These are phyloP conservation scores for Penstemon newberryi DNA, from an alignment of 257 asterid species.

Conservation along the genomic window DNA sequence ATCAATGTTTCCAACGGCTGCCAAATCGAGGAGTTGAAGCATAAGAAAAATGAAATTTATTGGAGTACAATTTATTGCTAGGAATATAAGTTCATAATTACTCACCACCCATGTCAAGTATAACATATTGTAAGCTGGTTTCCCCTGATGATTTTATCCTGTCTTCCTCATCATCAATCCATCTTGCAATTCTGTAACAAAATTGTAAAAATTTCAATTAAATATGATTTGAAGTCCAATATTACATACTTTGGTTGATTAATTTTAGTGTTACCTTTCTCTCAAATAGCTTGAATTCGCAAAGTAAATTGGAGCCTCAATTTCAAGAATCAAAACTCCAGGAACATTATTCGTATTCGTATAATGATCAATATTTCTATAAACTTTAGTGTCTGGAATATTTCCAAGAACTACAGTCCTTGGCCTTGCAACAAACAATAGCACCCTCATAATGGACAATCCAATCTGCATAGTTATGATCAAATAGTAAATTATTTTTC, in stretches of 20 bases:
- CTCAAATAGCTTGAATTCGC: slow-evolving; percentile 88
- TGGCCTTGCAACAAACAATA: slow-evolving; percentile 87
- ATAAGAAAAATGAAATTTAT: neutral
- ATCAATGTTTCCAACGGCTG: slow-evolving; percentile 96
- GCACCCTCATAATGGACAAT: slow-evolving; percentile 67
- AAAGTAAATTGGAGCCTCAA: slow-evolving; percentile 88
- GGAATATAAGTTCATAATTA: neutral
- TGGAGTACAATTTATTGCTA: too few species aligned
- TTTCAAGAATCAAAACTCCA: slow-evolving; percentile 76
- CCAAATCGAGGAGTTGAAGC: slow-evolving; percentile 7
- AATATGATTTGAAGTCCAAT: neutral
- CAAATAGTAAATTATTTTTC: neutral
- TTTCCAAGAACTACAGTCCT: slow-evolving; percentile 78
- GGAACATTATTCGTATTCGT: slow-evolving; percentile 55
- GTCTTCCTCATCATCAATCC: slow-evolving; percentile 35
- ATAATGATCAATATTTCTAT: slow-evolving; percentile 80
- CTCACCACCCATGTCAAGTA: slow-evolving; percentile 32
- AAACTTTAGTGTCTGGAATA: slow-evolving; percentile 68
- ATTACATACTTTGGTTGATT: neutral
- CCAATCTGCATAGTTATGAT: slow-evolving; percentile 49
- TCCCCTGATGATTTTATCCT: slow-evolving; percentile 25
- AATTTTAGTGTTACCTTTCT: slow-evolving; percentile 59
- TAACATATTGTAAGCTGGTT: slow-evolving; percentile 25
- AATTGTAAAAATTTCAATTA: neutral
- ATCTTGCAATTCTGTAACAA: slow-evolving; percentile 51